phyloP scores from a whole-genome alignment of 495 filamentous ascomycete species.

The Apodospora peruviana region DNA sequence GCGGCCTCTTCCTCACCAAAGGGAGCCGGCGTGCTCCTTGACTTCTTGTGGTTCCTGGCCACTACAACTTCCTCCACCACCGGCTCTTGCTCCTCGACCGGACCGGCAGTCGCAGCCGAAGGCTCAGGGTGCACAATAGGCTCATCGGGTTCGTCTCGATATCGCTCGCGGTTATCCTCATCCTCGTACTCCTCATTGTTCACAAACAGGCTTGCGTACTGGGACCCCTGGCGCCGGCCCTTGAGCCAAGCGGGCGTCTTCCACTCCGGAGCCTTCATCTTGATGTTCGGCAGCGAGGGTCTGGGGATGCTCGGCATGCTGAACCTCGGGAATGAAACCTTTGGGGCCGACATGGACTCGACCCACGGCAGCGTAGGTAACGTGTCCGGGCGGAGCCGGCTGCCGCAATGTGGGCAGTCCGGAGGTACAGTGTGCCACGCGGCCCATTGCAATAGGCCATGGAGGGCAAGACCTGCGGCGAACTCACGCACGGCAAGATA shows the following conservation, averaged over 20 bases:
- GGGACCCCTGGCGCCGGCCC: slow-evolving; percentile 3
- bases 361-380: slow-evolving; percentile 32
- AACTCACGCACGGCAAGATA: slow-evolving; percentile 33
- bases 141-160: slow-evolving; percentile 17
- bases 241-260: slow-evolving; percentile 26
- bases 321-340: slow-evolving; percentile 9
- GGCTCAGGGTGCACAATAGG: not conserved
- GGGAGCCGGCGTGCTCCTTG: not conserved
- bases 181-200: slow-evolving; percentile 13
- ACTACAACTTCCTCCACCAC: slow-evolving; percentile 16
- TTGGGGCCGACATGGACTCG: slow-evolving; percentile 23
- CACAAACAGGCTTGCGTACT: slow-evolving; percentile 23
- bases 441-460: slow-evolving; percentile 26
- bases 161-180: slow-evolving; percentile 6
- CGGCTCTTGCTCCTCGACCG: not conserved
- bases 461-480: slow-evolving; percentile 32
- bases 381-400: slow-evolving; percentile 26
- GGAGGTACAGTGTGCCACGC: slow-evolving; percentile 32
- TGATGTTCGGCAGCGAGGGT: slow-evolving; percentile 4
- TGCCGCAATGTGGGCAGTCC: slow-evolving; percentile 37
- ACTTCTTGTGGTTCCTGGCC: slow-evolving; percentile 12
- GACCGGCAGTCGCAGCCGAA: not conserved
- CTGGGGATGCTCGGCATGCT: slow-evolving; percentile 2
- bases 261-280: slow-evolving; percentile 20
- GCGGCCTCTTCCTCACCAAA: slow-evolving; percentile 4